phyloP scores from a whole-genome alignment of 805 yeast genomes.

The Ogataea wickerhamii region DNA sequence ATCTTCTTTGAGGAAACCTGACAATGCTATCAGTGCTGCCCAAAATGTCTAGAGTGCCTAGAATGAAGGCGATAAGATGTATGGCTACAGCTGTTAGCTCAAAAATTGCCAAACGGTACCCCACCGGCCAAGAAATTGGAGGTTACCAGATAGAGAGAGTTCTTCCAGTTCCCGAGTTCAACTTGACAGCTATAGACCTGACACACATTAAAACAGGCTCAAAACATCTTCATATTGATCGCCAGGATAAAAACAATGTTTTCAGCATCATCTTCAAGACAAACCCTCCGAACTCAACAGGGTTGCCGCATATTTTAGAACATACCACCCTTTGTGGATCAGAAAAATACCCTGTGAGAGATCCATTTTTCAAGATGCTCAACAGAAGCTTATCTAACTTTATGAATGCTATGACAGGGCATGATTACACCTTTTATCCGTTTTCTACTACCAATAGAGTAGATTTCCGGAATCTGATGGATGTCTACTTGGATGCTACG shows the following conservation, averaged over 20 bases:
- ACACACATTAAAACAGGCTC: conserved; percentile 69
- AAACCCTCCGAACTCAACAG: conserved; percentile 91
- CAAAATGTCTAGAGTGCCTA: not conserved
- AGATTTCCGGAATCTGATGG: conserved; percentile 80
- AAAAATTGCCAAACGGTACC: conserved; percentile 43
- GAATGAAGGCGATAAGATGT: not conserved
- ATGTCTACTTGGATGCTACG: conserved; percentile 84
- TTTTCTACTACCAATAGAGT: conserved; percentile 87
- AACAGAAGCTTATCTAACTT: conserved; percentile 91
- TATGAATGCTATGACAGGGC: conserved; percentile 99
- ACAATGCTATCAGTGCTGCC: too few species aligned
- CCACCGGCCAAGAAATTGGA: conserved; percentile 56
- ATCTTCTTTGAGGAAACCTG: too few species aligned
- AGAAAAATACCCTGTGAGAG: conserved; percentile 84
- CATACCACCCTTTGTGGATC: conserved; percentile 97
- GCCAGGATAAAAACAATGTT: conserved; percentile 81
- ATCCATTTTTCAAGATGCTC: conserved; percentile 96
- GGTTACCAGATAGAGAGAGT: conserved; percentile 68
- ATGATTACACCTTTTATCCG: conserved; percentile 93
- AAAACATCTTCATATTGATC: conserved; percentile 79
- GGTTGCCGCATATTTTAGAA: conserved; percentile 93
- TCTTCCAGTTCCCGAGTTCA: conserved; percentile 73
- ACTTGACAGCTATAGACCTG: conserved; percentile 72
- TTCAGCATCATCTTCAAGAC: conserved; percentile 89
- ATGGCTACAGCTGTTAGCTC: conserved; percentile 13